These are phyloP conservation scores for Wallacemonas sp. DNA, from an alignment of 208 protist genomes.

Conservation along the genomic window DNA sequence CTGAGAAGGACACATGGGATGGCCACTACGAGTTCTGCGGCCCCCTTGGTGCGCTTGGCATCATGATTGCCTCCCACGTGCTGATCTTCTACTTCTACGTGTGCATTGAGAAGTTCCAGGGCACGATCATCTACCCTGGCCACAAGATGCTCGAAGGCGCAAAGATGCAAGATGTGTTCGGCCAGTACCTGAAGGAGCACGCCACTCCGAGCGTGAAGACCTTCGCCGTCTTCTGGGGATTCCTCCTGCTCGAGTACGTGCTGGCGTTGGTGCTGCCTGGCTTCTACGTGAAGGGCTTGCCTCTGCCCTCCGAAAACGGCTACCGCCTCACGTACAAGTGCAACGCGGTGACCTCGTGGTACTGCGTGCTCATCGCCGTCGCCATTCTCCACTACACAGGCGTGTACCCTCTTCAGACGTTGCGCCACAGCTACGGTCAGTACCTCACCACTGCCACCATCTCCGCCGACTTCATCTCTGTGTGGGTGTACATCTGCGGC, in stretches of 20 bases:
- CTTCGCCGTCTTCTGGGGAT: constrained; percentile 53
- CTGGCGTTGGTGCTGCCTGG: constrained; percentile 78
- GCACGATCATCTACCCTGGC: constrained; percentile 80
- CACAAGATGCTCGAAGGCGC: constrained; percentile 64
- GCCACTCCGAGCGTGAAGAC: constrained; percentile 43
- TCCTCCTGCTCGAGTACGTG: constrained; percentile 77
- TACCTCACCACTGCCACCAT: constrained; percentile 79
- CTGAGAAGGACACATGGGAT: constrained; percentile 76
- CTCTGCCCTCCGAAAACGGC: constrained; percentile 80
- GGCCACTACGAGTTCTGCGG: constrained; percentile 87
- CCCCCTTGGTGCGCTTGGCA: constrained; percentile 40
- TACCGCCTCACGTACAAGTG: constrained; percentile 86
- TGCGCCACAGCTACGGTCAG: constrained; percentile 73
- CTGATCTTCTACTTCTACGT: constrained; percentile 91
- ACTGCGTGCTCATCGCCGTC: constrained; percentile 67
- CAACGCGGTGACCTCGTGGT: constrained; percentile 87
- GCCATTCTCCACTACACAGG: constrained; percentile 63
- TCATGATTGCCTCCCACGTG: constrained; percentile 88
- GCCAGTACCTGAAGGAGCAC: constrained; percentile 42
- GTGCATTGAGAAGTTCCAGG: constrained; percentile 75
- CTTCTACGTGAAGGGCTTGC: constrained; percentile 78
- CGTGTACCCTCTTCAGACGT: constrained; percentile 56
- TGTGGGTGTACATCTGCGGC: constrained; percentile 71
- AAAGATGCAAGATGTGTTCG: constrained; percentile 47
- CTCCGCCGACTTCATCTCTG: constrained; percentile 71